A percentile compares a stretch with the other conserved stretches of the same genome.
phyloP scores from a whole-genome alignment of 1,139 yeast species.

The Blastobotrys petasosporus region DNA sequence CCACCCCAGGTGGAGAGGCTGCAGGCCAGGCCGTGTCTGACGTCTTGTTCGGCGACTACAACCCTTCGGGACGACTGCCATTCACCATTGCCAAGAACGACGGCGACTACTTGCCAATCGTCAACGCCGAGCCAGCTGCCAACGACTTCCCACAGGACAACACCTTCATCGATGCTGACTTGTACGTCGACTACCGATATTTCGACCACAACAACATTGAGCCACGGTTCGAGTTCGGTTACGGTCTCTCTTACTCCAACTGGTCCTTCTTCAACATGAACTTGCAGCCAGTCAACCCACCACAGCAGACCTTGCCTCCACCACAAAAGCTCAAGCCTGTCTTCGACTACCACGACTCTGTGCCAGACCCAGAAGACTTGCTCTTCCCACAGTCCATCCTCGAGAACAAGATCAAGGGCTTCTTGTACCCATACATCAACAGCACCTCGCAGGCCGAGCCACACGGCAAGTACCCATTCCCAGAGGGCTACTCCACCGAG shows the following conservation, averaged over 20 bases:
- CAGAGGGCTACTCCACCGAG: constrained; percentile 45
- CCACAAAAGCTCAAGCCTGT: constrained; percentile 40
- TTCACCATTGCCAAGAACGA: constrained; percentile 56
- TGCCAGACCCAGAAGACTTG: constrained; percentile 44
- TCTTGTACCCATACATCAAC: constrained; percentile 30
- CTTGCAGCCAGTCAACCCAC: constrained; percentile 41
- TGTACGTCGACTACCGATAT: constrained; percentile 44
- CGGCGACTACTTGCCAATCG: constrained; percentile 49
- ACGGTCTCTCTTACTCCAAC: constrained; percentile 51
- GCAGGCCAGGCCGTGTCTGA: constrained; percentile 46
- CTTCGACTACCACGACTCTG: constrained; percentile 38
- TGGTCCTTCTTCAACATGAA: constrained; percentile 36
- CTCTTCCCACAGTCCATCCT: constrained; percentile 39
- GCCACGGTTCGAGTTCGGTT: constrained; percentile 59
- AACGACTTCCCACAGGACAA: constrained; percentile 40
- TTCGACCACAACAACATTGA: constrained; percentile 52
- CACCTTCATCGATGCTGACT: constrained; percentile 30
- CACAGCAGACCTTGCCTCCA: constrained; percentile 45
- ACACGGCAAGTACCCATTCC: constrained; percentile 44
- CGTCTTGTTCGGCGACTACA: constrained; percentile 49
- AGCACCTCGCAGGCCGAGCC: constrained; percentile 19
- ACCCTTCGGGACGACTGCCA: constrained; percentile 59
- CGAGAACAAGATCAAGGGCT: constrained; percentile 17
- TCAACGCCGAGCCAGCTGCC: constrained; percentile 29
- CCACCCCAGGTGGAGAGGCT: constrained; percentile 56